Evolutionary conservation across 495 filamentous ascomycete genomes (phyloP).

Genomic region (Friedmanniomyces endolithicus): DNA sequence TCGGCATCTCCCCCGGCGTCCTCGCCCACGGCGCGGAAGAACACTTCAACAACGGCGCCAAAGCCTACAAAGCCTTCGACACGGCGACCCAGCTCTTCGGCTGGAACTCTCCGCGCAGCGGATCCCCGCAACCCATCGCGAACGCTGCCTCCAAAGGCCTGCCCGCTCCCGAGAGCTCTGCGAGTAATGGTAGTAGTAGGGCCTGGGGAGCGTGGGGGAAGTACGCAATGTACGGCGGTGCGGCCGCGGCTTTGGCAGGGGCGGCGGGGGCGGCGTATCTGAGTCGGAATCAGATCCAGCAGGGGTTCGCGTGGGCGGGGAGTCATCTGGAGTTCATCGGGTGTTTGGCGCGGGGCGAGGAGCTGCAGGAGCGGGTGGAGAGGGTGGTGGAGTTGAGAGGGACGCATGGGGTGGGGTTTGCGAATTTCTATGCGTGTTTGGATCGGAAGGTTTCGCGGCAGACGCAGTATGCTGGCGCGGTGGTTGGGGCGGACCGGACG

Average conservation of each 20-base stretch:
- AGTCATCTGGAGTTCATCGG: conserved; percentile 95
- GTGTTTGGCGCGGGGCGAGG: conserved; percentile 64
- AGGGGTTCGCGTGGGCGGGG: conserved; percentile 65
- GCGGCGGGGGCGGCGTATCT: conserved; percentile 71
- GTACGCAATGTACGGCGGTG: conserved; percentile 72
- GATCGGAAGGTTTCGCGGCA: conserved; percentile 30
- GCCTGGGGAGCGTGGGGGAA: conserved; percentile 64
- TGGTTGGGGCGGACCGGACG: conserved; percentile 53
- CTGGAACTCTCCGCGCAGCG: conserved; percentile 30
- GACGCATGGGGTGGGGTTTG: conserved; percentile 15
- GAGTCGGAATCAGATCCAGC: conserved; percentile 61
- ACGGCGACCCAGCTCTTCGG: conserved; percentile 51
- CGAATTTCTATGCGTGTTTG: conserved; percentile 16
- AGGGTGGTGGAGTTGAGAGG: conserved; percentile 36
- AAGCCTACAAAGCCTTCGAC: conserved; percentile 56
- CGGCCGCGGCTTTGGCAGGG: conserved; percentile 69
- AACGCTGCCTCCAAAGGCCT: conserved; percentile 23
- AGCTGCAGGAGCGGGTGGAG: conserved; percentile 63
- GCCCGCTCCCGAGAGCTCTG: conserved; percentile 17
- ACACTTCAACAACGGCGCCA: conserved; percentile 62
- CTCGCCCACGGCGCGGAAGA: conserved; percentile 80
- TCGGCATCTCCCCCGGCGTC: conserved; percentile 80
- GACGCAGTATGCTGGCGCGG: conserved; percentile 30
- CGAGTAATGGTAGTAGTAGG: conserved; percentile 24
- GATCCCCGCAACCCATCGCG: conserved; percentile 7